Base-by-base conservation (phyloP, 768 basidiomycete genomes). In the Rhodotorula sphaerocarpa region DNA sequence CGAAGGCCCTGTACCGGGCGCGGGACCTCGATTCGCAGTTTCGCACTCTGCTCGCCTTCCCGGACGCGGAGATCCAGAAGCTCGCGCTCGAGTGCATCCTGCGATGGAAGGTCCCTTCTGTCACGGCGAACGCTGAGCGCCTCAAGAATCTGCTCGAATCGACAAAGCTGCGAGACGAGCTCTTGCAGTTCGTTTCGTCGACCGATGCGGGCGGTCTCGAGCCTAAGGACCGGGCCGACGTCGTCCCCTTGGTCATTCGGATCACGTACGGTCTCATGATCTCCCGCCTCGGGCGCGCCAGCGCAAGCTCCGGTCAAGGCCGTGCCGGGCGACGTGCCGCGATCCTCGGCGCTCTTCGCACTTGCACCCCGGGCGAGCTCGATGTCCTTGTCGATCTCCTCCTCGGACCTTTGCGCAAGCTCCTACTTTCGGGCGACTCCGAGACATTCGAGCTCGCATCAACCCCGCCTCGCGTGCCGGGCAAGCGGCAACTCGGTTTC, bases 261-360 rank as follows among this genome's bases (percentile, higher is more conserved):
- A 73, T 97, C 3, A 78, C 93, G 4, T 99, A 86, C 75, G 95
- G 93, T 3, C 73, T 88, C 64, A 87, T 96, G 85, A 79, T 88
- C 46, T 87, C 91, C 72, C 83, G 81, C 67, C 82, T 81, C 67
- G 87, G 88, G 3, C 80, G 85, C 9, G 71, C 73, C 10, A 76
- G 74, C 59, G 61, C 70, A 2, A 66, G 59, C 50, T 76, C 81
- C 15, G 81, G 81, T 39, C 84, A 86, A 25, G 83, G 81, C 12
- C 75, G 74, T 23, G 80, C 80, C 9, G 84, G 85, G 61, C 78
- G 87, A 27, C 80, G 86, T 57, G 81, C 84, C 12, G 88, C 90
- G 3, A 82, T 95, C 27, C 77, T 97, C 44, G 78, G 82, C 21
- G 76, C 85, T 0, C 77, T 97, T 23, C 82, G 80, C 1, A 82